Evolutionary conservation across 805 yeast species (phyloP), one percentile per base, ranked within the genome.

Genomic region (Wickerhamomyces ciferrii): DNA sequence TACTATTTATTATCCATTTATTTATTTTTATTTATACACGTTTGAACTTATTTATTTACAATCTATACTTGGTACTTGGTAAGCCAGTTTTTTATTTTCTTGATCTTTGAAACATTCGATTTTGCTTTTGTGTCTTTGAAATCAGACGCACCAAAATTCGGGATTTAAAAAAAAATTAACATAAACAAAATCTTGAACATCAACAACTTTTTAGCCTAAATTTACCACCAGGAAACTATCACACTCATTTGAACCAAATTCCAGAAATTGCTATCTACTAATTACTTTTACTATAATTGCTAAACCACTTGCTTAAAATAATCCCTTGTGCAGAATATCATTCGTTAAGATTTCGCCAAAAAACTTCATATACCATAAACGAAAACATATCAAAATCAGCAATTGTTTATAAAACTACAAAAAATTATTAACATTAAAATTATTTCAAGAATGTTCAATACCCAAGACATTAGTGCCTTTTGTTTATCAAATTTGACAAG

Each of bases 1-100:
- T 46, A 20, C 17, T 49, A 45, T 49, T 48, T 46, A 43, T 47
- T 48, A 43, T 41, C 47, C 51, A 47, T 47, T 53, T 53, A 53
- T 53, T 48, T 54, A 55, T 56, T 54, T 52, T 46, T 53, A 49
- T 51, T 47, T 27, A 41, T 29, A 38, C 29, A 32, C 34, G n/a
- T 21, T 14, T 41, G 5, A 17, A 24, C 27, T 24, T 6, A 24
- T 7, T 7, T 24, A 7, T 24, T 10, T 7, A 24, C 27, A 24
- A 24, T 6, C 27, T 6, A 24, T 24, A n/a, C n/a, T n/a, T n/a
- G n/a, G n/a, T n/a, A n/a, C n/a, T n/a, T n/a, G n/a, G n/a, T n/a
- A n/a, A n/a, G n/a, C n/a, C n/a, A n/a, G n/a, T n/a, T n/a, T n/a
- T n/a, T n/a, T n/a, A n/a, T n/a, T n/a, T n/a, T n/a, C n/a, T n/a